Base-by-base conservation (phyloP, 2,329 filamentous ascomycete species). In the Cercospora brassicicola region DNA sequence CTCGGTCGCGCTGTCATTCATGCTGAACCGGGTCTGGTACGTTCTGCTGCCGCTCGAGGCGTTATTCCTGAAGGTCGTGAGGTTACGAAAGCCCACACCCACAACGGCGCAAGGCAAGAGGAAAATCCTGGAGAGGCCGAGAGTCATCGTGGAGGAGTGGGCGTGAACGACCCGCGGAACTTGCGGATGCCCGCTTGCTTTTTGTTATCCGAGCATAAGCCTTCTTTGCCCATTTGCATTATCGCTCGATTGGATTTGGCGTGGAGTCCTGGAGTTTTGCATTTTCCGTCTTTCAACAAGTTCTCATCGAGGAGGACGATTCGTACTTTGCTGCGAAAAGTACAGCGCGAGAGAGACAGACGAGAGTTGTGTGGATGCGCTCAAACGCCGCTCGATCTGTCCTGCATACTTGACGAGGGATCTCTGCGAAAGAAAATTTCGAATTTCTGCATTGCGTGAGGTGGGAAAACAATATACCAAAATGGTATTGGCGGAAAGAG, bases 71-170 rank as follows among this genome's bases (percentile, higher is more conserved):
- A 86, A 83, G 78, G 70, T 78, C 1, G 73, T 86, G 66, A 76
- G 84, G 9, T 75, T 84, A 15, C 83, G 86, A 59, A 87, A 87
- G 76, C 85, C 85, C 0, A 81, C 82, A 9, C 87, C 86, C 1
- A 87, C 82, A 3, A 87, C 85, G 3, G 67, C 66, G 23, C 66
- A 67, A 26, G 33, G 53, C 4, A 56, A 62, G 23, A 61, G 64
- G 18, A 62, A 60, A 31, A 4, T 13, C 1, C 15, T 33, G 33
- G 59, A 62, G 9, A n/a, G 59, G 51, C 70, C 68, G 13, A 60
- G 60, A 51, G 67, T 72, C n/a, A 53, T 72, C 11, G 66, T 72
- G 6, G 68, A 70, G 6, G 67, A 68, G 20, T 68, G 67, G 67
- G 62, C 67, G 28, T 68, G 36, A 63, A 36, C 15, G 23, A 11